A percentile compares a stretch with the other conserved stretches of the same genome.
Evolutionary conservation across 2,329 filamentous ascomycete genomes (phyloP).

Genomic region (Monascus ruber): DNA sequence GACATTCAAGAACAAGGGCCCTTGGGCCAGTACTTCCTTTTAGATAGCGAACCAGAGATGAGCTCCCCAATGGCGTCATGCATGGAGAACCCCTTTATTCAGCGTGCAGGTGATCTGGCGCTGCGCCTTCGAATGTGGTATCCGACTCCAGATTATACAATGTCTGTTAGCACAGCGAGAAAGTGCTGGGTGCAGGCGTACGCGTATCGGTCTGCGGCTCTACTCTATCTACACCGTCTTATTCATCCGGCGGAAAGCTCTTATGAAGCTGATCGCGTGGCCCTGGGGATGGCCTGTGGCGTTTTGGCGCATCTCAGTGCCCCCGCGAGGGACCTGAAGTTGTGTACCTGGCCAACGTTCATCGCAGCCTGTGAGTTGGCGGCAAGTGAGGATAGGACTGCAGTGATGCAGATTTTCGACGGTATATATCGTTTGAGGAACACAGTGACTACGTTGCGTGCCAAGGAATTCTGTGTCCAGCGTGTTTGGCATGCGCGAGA

Average conservation of each 20-base stretch:
- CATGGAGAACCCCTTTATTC: not conserved
- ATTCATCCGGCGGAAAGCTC: slow-evolving; percentile 11
- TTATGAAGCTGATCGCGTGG: slow-evolving; percentile 10
- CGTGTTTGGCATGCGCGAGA: slow-evolving; percentile 19
- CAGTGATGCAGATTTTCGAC: slow-evolving; percentile 13
- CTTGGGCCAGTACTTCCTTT: not conserved
- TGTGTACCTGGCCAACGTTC: slow-evolving; percentile 20
- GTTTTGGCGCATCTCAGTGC: slow-evolving; percentile 15
- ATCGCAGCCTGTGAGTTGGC: slow-evolving; percentile 17
- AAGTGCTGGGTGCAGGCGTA: slow-evolving; percentile 18
- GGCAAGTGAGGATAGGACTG: slow-evolving; percentile 10
- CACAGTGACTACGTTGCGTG: slow-evolving; percentile 16
- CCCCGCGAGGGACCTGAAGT: slow-evolving; percentile 14
- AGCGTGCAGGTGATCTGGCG: not conserved
- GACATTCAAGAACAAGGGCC: slow-evolving; percentile 7
- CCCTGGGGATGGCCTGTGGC: slow-evolving; percentile 16
- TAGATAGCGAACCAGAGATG: not conserved
- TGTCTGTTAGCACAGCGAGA: slow-evolving; percentile 14
- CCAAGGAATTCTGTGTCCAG: slow-evolving; percentile 14
- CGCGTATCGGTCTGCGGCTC: slow-evolving; percentile 13
- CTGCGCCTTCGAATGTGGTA: slow-evolving; percentile 13
- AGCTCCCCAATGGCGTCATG: not conserved
- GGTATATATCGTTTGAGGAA: slow-evolving; percentile 13
- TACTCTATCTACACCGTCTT: slow-evolving; percentile 18
- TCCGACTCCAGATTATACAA: slow-evolving; percentile 8